Base-by-base conservation (phyloP, 805 yeast species). In the Candida qinlingensis region DNA sequence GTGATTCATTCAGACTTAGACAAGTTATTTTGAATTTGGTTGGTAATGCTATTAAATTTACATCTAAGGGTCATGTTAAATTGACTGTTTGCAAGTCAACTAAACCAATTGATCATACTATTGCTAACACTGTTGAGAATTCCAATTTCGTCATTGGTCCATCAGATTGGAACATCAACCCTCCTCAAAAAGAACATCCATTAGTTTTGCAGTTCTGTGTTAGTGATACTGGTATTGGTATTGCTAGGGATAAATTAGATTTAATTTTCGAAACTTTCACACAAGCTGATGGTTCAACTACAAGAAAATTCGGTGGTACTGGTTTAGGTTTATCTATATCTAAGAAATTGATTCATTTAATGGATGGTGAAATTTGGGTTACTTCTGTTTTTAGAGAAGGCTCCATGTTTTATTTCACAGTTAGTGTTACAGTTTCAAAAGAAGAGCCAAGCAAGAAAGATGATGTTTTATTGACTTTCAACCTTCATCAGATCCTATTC, bases 311-410 rank as follows among this genome's bases (percentile, higher is more conserved):
- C 64, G 96, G 96, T 59, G 96, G 96, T 60, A 89, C 96, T 4
- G 96, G 96, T 54, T 73, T 88, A 41, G 96, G 96, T 13, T 73
- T 88, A 48, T 86, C 95, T 3, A 88, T 88, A 64, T 89, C 96
- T 8, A 87, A 87, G 65, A 89, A 87, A 59, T 75, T 88, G 57
- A 88, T 89, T 60, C 91, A 87, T 60, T 74, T 88, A 54, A 88
- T 89, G 96, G 96, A 96, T 39, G 96, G 96, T 63, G 92, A 85
- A 54, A 87, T 88, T 53, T 87, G 96, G 96, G 96, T 89, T 29
- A 79, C 87, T 26, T 86, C 95, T 0, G 76, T 75, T 51, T 86
- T 81, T 61, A 94, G 92, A 28, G 73, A 77, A 58, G 96, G 96
- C 2, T 86, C 95, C 3, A 83, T 85, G 59, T 88, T 88, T 64